phyloP scores from a whole-genome alignment of 208 protist species.

The Leishmania aethiopica region DNA sequence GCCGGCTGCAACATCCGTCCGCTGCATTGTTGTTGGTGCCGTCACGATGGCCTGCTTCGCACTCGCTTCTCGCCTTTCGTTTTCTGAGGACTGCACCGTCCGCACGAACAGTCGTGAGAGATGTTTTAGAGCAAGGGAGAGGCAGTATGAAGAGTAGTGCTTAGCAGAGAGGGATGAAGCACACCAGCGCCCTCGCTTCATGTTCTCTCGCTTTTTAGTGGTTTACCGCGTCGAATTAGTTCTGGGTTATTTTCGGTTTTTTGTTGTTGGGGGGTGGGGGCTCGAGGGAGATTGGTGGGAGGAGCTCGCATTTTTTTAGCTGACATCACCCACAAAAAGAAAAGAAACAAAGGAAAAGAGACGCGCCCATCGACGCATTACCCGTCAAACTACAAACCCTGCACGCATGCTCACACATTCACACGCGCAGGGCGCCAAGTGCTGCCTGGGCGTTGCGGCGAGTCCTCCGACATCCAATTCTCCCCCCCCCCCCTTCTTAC shows the following conservation, averaged over 20 bases:
- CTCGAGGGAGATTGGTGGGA: too few relatives aligned
- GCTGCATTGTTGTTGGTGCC: not conserved
- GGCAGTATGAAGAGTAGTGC: not conserved
- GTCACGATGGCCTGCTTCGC: not conserved
- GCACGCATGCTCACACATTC: not conserved
- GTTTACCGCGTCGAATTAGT: not conserved
- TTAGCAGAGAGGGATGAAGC: not conserved
- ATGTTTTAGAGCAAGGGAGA: not conserved
- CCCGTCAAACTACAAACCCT: not conserved
- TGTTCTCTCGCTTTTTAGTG: not conserved
- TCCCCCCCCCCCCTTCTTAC: conserved; percentile 6
- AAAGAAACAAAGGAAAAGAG: not conserved
- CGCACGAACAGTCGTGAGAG: not conserved
- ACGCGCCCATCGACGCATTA: conserved; percentile 1
- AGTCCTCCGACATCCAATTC: not conserved
- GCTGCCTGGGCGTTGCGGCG: not conserved
- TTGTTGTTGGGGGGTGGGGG: not conserved
- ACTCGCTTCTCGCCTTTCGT: not conserved
- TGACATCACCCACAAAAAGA: not conserved
- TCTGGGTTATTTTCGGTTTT: not conserved
- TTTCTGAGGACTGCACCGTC: not conserved
- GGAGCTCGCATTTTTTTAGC: not conserved
- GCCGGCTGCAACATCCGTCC: not conserved
- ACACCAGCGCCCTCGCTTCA: not conserved
- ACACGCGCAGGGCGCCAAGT: not conserved